These are phyloP conservation scores for Ramularia endophylla DNA, from an alignment of 2,329 filamentous ascomycete species.

Conservation along the genomic window DNA sequence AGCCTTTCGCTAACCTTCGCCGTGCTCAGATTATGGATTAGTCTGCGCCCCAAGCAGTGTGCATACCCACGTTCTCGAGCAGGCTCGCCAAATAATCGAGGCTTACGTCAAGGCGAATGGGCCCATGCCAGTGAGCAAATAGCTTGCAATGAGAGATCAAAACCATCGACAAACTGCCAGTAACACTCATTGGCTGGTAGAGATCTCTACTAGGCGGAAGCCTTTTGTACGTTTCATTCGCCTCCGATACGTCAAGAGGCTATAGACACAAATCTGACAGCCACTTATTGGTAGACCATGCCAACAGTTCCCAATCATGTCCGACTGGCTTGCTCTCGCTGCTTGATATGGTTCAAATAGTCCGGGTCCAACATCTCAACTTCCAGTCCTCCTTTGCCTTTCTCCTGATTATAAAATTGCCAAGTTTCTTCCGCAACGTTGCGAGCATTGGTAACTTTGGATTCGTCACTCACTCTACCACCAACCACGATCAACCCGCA, in stretches of 20 bases:
- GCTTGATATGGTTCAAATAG: conserved; percentile 14
- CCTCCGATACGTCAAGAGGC: no score
- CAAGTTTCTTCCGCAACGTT: conserved; percentile 42
- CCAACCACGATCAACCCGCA: conserved; percentile 41
- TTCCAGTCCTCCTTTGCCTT: conserved; percentile 31
- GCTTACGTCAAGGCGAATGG: conserved; percentile 11
- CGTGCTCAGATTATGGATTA: conserved; percentile 16
- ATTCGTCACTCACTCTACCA: conserved; percentile 35
- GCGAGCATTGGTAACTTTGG: conserved; percentile 37
- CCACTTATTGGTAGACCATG: no score
- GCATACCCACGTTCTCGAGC: conserved; percentile 16
- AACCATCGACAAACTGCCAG: no score
- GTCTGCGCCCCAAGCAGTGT: conserved; percentile 19
- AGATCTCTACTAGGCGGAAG: no score
- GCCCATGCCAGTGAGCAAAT: conserved; percentile 13
- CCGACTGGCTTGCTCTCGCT: no score
- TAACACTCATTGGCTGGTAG: no score
- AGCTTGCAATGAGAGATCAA: no score
- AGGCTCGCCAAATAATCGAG: conserved; percentile 14
- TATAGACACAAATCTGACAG: no score
- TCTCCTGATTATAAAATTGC: conserved; percentile 37
- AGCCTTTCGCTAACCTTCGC: conserved; percentile 3
- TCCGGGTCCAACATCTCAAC: conserved; percentile 23
- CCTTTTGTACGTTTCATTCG: no score
- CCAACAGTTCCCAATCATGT: no score